Base-by-base conservation (phyloP, 768 basidiomycete genomes). In the Dioszegia hungarica region DNA sequence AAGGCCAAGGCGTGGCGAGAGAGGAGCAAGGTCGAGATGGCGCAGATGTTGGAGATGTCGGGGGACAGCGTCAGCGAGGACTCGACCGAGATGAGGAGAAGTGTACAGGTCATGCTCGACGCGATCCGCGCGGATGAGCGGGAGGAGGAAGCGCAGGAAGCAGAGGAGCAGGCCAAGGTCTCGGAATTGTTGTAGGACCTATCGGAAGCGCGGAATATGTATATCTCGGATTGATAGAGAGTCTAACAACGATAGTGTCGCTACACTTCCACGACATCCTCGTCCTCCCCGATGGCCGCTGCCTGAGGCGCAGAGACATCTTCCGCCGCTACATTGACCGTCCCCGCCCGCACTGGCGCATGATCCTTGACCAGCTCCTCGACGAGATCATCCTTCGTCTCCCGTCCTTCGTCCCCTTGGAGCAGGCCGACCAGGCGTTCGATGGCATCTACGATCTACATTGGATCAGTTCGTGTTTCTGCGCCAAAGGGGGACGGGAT, bases 351-450 rank as follows among this genome's bases (percentile, higher is more conserved):
- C 8, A 28, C 28, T 5, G 19, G 11, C 27, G 17, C 27, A 20
- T 51, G 34, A 14, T 51, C 57, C 40, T 56, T 60, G 43, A 75
- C 88, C 48, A 90, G 79, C 75, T 90, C 89, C 61, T 85, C 84
- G 51, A 87, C 82, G 14, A 73, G 69, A 22, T 79, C 79, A 1
- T 54, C 60, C 72, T 64, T 70, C 2, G 75, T 74, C 9, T 76
- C 77, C 5, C 56, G 50, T 0, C 75, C 71, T 57, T 77, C 77
- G 48, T 77, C 77, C 20, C 77, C 62, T 59, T 77, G 75, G 3
- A 99, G 73, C n/a, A 97, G 77, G 60, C 82, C 86, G 3, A 97
- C 95, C 8, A 98, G 79, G 15, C 90, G 84, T 68, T 91, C 90
- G 37, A 95, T 87, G 40, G 87, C 86, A 72, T 90, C 90, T 2